Evolutionary conservation across 1,284 basidiomycete genomes (phyloP), one percentile per base, ranked within the genome.

Genomic region (Inonotus hispidus): DNA sequence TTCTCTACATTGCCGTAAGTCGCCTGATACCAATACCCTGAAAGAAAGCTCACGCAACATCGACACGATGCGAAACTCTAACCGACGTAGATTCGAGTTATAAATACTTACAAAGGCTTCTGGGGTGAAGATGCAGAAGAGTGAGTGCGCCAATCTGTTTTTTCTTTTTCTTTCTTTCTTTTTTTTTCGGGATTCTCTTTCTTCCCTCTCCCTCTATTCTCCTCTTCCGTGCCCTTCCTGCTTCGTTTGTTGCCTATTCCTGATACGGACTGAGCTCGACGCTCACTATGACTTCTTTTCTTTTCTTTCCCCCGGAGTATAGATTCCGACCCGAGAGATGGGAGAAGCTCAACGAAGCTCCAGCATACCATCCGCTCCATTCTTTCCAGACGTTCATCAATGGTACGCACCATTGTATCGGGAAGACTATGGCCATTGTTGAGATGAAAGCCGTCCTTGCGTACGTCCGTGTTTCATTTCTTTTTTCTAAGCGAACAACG

Each of bases 361-460:
- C 61, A 29, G 29, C 37, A 1, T 56, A 43, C 41, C 47, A 63
- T 29, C 43, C 57, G 2, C 53, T 55, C 13, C 58, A 61, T 38
- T 62, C 63, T 8, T 56, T 62, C 56, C 56, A 60, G 27, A 43
- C 64, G 7, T 65, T 65, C 43, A 63, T 65, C 58, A 32, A 14
- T 19, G 64, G 64, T 16, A 62, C 64, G 32, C 64, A 65, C 49
- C 58, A 62, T 27, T 65, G 64, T 62, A 65, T 65, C 39, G 66
- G 66, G 25, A 64, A 62, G 68, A 80, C 79, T 0, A 81, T 82
- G 80, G 73, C 78, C 0, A 74, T 81, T 23, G 73, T 77, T 38
- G 80, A 82, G 67, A 82, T 81, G 79, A 81, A 81, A 65, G 75
- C 74, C 47, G 74, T 77, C 13, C 59, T 77, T 19, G 71, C 73